Evolutionary conservation across 805 yeast genomes (phyloP).

Genomic region (Saccharomycopsis sp.): DNA sequence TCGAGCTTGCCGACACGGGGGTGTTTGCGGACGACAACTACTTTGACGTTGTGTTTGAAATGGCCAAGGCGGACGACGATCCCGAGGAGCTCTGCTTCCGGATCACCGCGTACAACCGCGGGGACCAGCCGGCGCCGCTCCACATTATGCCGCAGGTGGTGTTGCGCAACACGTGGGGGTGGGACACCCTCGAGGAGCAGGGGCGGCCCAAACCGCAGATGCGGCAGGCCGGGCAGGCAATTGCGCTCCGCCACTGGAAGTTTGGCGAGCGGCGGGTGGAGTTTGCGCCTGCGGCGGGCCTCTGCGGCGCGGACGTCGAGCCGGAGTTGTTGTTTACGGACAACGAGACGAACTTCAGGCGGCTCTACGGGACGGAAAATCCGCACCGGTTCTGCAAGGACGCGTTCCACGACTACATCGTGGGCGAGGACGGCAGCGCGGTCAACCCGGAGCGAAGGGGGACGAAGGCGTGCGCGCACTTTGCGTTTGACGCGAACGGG

Average conservation of each 20-base stretch:
- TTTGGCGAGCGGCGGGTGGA: constrained; percentile 59
- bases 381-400: constrained; percentile 65
- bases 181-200: constrained; percentile 57
- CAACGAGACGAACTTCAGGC: constrained; percentile 73
- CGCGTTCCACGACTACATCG: constrained; percentile 81
- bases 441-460: constrained; percentile 69
- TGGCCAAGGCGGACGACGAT: constrained; percentile 79
- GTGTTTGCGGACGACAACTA: constrained; percentile 56
- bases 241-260: constrained; percentile 59
- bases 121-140: constrained; percentile 78
- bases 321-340: constrained; percentile 80
- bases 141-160: constrained; percentile 80
- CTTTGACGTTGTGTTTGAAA: constrained; percentile 83
- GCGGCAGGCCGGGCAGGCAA: constrained; percentile 36
- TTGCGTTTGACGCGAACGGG: constrained; percentile 64
- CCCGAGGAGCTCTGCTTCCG: constrained; percentile 77
- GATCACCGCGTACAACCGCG: constrained; percentile 81
- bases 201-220: constrained; percentile 45
- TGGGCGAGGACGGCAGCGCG: constrained; percentile 50
- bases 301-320: constrained; percentile 55
- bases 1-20: constrained; percentile 77
- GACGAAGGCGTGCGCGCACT: constrained; percentile 83
- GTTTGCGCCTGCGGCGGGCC: constrained; percentile 83
- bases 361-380: constrained; percentile 59
- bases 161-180: constrained; percentile 89